Base-by-base conservation (phyloP, 495 filamentous ascomycete species). In the Xylaria castorea region DNA sequence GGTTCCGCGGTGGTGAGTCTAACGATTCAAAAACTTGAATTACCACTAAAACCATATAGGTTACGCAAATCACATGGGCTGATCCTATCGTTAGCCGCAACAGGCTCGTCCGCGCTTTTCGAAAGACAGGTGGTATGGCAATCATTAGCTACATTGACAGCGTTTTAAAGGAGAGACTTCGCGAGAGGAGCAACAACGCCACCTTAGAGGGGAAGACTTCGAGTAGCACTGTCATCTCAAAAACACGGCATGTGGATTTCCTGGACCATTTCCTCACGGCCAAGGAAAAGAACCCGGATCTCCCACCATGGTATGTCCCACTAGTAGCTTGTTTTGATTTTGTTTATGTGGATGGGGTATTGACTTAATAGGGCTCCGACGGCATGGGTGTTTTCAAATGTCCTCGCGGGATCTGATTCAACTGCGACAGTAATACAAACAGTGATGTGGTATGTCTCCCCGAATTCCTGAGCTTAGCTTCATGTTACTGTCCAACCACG, bases 361-460 rank as follows among this genome's bases (percentile, higher is more conserved):
- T 61, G 34, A 61, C 58, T 7, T 30, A 32, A 50, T 57, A 75
- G 76, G 74, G 70, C 74, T 3, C 66, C 73, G 3, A 77, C 79
- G 48, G 79, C 69, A 69, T 84, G 80, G 74, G 72, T 81, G 3
- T 80, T 81, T 64, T 86, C 83, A 18, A 89, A 89, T 75, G 81
- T 90, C 7, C 75, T 81, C 5, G 89, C 88, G 1, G 89, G 89
- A 0, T 85, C 83, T 3, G 88, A 91, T 71, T 90, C 89, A 0
- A 89, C 86, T 0, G 85, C 85, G 3, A 87, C 87, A 71, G 83
- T 81, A 27, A 78, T 90, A 1, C 83, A 81, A 3, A 74, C 82
- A 6, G 84, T 87, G 5, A 79, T 90, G 61, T 89, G 89, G 62
- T 65, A 48, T 27, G 62, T 48, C 16, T 27, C 4, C 3, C 12